Percentiles rank a stretch among this genome's conserved stretches.
phyloP scores from a whole-genome alignment of 140 eudicot species.

The Cichorium intybus region DNA sequence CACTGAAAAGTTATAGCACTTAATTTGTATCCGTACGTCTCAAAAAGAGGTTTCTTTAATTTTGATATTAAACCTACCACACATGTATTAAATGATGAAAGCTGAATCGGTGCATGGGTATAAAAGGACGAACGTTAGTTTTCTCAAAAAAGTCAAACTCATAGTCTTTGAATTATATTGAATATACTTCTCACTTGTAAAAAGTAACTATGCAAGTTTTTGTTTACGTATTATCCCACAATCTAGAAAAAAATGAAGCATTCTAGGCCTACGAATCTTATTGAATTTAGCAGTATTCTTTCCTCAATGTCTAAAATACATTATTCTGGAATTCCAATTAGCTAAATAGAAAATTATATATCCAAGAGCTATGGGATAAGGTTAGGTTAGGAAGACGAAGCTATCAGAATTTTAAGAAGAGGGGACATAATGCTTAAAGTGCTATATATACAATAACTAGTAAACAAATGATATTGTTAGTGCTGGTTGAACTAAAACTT shows the following conservation, averaged over 20 bases:
- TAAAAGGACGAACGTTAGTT: not conserved
- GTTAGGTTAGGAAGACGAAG: conserved; percentile 31
- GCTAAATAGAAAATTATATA: not conserved
- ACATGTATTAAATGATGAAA: not conserved
- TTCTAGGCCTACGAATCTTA: not conserved
- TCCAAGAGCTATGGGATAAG: not conserved
- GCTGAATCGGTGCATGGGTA: not conserved
- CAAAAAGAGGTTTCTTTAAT: conserved; percentile 18
- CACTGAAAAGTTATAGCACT: conserved; percentile 17
- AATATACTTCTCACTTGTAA: not conserved
- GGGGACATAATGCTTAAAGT: conserved; percentile 42
- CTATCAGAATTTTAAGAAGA: conserved; percentile 21
- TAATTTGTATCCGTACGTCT: conserved; percentile 5
- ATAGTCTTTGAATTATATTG: not conserved
- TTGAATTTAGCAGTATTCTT: not conserved
- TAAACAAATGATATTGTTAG: conserved; percentile 8
- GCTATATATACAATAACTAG: not conserved
- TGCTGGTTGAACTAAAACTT: conserved; percentile 17
- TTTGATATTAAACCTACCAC: not conserved
- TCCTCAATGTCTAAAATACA: not conserved
- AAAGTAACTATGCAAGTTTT: not conserved
- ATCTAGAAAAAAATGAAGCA: not conserved
- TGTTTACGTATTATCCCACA: not conserved
- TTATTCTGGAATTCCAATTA: not conserved
- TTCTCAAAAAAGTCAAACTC: not conserved